phyloP scores from a whole-genome alignment of 805 yeast genomes.

The Lipomyces spencermartinsiae region DNA sequence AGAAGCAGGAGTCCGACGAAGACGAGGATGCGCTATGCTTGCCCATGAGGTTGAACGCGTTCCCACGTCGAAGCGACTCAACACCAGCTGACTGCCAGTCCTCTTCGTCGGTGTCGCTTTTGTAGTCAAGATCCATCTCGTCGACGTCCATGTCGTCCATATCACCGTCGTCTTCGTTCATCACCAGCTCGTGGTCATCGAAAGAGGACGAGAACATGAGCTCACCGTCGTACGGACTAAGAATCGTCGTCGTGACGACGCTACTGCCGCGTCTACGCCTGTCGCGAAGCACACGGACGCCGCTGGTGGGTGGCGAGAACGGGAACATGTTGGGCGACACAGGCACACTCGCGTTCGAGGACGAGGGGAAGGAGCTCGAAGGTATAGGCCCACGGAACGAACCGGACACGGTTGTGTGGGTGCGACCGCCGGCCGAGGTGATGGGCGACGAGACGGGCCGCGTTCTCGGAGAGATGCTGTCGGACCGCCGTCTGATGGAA shows the following conservation, averaged over 20 bases:
- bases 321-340: constrained; percentile 37
- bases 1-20: constrained; percentile 25
- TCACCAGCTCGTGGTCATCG: constrained; percentile 22
- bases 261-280: constrained; percentile 32
- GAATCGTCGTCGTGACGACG: constrained; percentile 36
- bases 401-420: neutral
- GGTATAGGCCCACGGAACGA: constrained; percentile 4
- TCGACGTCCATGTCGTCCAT: constrained; percentile 28
- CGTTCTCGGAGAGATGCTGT: neutral
- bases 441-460: neutral
- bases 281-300: constrained; percentile 33
- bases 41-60: constrained; percentile 22
- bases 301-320: constrained; percentile 33
- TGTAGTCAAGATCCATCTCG: constrained; percentile 25
- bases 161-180: constrained; percentile 21
- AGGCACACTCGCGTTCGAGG: constrained; percentile 24
- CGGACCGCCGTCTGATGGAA: constrained; percentile 2
- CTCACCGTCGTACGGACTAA: constrained; percentile 36
- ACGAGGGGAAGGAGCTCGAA: constrained; percentile 9
- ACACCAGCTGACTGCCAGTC: constrained; percentile 96
- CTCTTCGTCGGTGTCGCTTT: constrained; percentile 89
- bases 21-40: constrained; percentile 23
- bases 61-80: constrained; percentile 56
- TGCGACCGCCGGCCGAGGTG: neutral
- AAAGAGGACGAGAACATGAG: constrained; percentile 36